These are phyloP conservation scores for Geotrichum klebahnii DNA, from an alignment of 1,139 yeast species.

Conservation along the genomic window DNA sequence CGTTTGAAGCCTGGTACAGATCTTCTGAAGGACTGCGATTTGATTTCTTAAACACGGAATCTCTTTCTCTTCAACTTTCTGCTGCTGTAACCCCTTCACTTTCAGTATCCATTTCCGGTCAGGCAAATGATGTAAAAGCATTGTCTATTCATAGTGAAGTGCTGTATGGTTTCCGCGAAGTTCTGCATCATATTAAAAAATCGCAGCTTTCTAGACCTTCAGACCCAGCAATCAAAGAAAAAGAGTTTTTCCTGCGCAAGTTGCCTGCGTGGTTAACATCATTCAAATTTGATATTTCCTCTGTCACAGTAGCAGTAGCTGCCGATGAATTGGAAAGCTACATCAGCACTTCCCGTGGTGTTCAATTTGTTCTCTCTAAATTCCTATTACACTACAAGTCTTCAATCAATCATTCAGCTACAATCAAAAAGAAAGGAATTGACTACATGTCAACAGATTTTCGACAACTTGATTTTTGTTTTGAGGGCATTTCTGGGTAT, in stretches of 20 bases:
- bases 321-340: constrained; percentile 19
- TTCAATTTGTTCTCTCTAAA: constrained; percentile 5
- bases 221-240: not conserved
- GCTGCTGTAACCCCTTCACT: constrained; percentile 34
- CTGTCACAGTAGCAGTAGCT: constrained; percentile 34
- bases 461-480: constrained; percentile 23
- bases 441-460: constrained; percentile 9
- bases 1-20: constrained; percentile 36
- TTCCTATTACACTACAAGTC: constrained; percentile 10
- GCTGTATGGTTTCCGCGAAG: constrained; percentile 31
- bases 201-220: too few species aligned
- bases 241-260: constrained; percentile 27
- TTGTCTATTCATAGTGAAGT: constrained; percentile 33
- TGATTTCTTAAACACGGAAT: constrained; percentile 35
- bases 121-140: constrained; percentile 30
- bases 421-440: not conserved
- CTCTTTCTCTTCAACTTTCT: constrained; percentile 30
- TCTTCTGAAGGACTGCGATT: constrained; percentile 33
- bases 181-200: constrained; percentile 26
- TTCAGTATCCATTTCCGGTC: constrained; percentile 30
- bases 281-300: constrained; percentile 31
- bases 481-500: constrained; percentile 35
- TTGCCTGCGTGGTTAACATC: constrained; percentile 38
- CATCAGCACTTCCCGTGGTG: constrained; percentile 14
- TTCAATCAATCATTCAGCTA: not conserved